Evolutionary conservation across 2,329 filamentous ascomycete genomes (phyloP), one percentile per base, ranked within the genome.

Genomic region (Amesomyces nigricolor): DNA sequence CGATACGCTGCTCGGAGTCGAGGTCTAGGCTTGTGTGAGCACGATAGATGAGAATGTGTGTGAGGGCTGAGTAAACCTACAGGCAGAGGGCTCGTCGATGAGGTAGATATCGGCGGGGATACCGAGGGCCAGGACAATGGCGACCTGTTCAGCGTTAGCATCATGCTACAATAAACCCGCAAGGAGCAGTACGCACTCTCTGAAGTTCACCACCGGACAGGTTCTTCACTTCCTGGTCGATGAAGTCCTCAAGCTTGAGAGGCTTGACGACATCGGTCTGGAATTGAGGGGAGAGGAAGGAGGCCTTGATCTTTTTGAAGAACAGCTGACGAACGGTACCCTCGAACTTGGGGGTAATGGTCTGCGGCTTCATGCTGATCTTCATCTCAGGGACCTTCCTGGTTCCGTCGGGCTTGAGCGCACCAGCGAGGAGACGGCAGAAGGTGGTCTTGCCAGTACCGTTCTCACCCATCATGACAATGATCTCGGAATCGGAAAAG

Each of bases 401-500:
- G 62, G 79, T 84, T 65, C 82, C 84, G 66, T 99, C 95, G 8
- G 95, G 94, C 76, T 96, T 92, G 65, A 95, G 81, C 39, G 88
- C 89, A 69, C 95, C 95, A 56, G 94, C 94, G 63, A 99, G 80
- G 76, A 99, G 87, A 70, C 87, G 90, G 79, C 92, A 97, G 81
- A 99, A 99, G 5, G 94, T 99, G 1, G 94, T 99, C 81, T 99
- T 65, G 40, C 95, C 95, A 37, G 95, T 99, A 75, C 94, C 94
- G 75, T 99, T 99, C 78, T 97, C 92, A 64, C 94, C 94, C 94
- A 99, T 97, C 90, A 99, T 95, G 73, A 99, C 94, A 56, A 99
- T 84, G 65, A 99, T 99, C 71, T 99, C 94, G 0, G 94, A 99
- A 72, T 99, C 92, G 17, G 94, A 97, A 71, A 99, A 99, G 58